These are phyloP conservation scores for Apiospora sp. DNA, from an alignment of 2,329 filamentous ascomycete species.

Conservation along the genomic window DNA sequence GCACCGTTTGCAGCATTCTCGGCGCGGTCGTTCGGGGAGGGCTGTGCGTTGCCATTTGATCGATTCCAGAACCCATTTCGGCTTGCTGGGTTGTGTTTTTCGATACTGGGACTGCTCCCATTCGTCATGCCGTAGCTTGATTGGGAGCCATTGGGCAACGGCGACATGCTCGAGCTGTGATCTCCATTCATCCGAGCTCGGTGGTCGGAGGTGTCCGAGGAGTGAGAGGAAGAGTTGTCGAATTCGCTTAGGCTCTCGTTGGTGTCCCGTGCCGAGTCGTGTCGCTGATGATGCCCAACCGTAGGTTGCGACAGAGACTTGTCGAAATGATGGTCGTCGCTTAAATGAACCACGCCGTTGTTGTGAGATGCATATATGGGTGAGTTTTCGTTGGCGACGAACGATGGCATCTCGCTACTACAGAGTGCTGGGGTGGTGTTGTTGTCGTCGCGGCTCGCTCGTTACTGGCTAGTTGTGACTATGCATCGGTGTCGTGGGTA, in stretches of 20 bases:
- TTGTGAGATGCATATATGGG: conserved; percentile 40
- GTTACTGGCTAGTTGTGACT: not conserved
- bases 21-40: not conserved
- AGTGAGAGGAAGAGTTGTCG: conserved; percentile 61
- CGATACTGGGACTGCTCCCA: not conserved
- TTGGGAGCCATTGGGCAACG: conserved; percentile 60
- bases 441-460: not conserved
- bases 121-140: conserved; percentile 46
- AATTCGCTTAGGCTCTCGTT: conserved; percentile 63
- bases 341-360: conserved; percentile 42
- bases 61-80: conserved; percentile 3
- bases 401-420: conserved; percentile 57
- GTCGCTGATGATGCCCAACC: conserved; percentile 27
- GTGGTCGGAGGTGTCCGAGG: conserved; percentile 59
- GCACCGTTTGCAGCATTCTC: not conserved
- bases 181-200: conserved; percentile 53
- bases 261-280: conserved; percentile 53
- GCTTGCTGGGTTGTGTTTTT: conserved; percentile 6
- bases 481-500: conserved; percentile 3
- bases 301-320: conserved; percentile 21
- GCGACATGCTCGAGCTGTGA: conserved; percentile 60
- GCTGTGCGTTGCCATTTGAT: not conserved
- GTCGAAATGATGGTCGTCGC: conserved; percentile 23
- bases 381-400: conserved; percentile 54
- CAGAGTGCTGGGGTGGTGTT: not conserved